Conservation (phyloP, 371 early-diverging fungal species). For the Mortierella sp. region DNA sequence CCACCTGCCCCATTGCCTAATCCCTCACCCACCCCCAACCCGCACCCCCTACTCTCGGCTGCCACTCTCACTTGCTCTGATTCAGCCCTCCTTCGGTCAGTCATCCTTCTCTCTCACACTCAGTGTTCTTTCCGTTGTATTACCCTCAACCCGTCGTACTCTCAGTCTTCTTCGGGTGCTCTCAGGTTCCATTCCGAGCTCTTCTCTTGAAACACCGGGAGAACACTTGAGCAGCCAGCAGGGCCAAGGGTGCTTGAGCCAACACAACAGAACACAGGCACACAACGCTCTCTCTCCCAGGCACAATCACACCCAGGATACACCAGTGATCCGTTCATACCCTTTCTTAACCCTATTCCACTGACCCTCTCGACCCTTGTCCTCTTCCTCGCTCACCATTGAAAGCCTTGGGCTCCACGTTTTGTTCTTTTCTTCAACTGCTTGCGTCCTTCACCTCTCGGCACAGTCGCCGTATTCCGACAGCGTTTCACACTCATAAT, state of each 20-base stretch:
- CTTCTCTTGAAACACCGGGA: constrained; percentile 10
- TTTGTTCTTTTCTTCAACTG: no score
- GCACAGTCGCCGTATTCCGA: constrained; percentile 4
- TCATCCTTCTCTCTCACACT: no score
- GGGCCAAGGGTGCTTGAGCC: constrained; percentile 27
- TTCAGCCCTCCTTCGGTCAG: no score
- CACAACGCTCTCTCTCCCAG: constrained; percentile 1
- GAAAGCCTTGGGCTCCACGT: no score
- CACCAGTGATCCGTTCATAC: constrained; percentile 11
- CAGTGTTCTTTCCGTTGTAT: neutral
- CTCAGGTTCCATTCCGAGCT: constrained; percentile 10
- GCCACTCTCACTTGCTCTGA: constrained; percentile 1
- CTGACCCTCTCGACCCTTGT: neutral
- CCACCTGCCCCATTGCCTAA: constrained; percentile 3
- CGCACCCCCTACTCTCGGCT: neutral
- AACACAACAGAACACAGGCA: constrained; percentile 11
- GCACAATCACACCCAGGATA: constrained; percentile 6
- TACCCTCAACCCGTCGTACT: constrained; percentile 5
- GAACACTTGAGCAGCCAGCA: neutral
- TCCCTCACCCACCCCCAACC: neutral
- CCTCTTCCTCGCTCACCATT: neutral
- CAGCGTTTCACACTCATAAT: constrained; percentile 10
- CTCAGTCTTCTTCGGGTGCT: constrained; percentile 15
- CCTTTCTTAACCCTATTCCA: neutral
- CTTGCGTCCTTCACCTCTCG: no score